Evolutionary conservation across 1,284 basidiomycete genomes (phyloP).

Genomic region (Malassezia dermatis): DNA sequence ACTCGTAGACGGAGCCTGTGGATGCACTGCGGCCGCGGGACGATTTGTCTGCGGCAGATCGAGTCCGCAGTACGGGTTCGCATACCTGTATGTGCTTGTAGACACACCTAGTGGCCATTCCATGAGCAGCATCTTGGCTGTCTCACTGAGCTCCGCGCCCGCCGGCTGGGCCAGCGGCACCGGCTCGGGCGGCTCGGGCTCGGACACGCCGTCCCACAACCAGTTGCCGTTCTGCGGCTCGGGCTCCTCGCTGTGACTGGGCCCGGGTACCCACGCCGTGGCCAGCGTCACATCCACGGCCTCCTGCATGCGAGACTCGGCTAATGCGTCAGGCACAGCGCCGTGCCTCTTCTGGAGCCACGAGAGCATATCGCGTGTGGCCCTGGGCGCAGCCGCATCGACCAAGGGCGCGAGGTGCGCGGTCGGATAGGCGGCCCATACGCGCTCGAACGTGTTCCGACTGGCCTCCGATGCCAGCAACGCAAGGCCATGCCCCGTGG

Average conservation of each 20-base stretch:
- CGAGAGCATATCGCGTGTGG: background rate
- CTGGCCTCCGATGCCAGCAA: background rate
- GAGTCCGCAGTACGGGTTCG: constrained; percentile 3
- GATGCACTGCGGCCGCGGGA: background rate
- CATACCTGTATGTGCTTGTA: constrained; percentile 1
- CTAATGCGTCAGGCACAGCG: background rate
- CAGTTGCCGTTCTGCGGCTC: constrained; percentile 4
- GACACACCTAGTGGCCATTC: constrained; percentile 9
- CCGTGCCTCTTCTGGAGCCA: background rate
- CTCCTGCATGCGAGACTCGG: background rate
- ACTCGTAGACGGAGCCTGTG: background rate
- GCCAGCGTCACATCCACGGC: constrained; percentile 11
- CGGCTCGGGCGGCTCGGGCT: background rate
- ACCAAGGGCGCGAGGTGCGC: background rate
- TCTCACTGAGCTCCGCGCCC: background rate
- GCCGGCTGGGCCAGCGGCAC: background rate
- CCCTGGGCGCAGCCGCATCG: background rate
- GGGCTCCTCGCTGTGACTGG: background rate
- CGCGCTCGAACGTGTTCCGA: background rate
- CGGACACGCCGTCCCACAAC: constrained; percentile 3
- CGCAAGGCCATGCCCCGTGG: background rate
- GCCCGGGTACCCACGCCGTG: background rate
- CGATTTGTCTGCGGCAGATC: background rate
- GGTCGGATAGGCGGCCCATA: background rate
- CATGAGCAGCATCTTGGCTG: constrained; percentile 7